Base-by-base conservation (phyloP, 2,329 filamentous ascomycete genomes). In the Botrytis porri region DNA sequence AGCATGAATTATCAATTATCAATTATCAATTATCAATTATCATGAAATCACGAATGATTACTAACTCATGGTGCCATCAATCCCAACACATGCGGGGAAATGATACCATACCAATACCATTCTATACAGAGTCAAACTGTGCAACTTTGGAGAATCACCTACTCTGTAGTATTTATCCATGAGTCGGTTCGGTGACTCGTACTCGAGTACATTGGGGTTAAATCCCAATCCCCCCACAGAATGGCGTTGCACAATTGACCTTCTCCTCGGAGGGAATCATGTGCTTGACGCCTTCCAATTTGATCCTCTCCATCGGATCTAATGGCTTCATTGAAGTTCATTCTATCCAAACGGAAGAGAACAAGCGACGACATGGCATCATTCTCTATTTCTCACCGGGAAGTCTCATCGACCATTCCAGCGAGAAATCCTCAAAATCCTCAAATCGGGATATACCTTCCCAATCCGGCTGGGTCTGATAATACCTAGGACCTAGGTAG, bases 251-350 rank as follows among this genome's bases (percentile, higher is more conserved):
- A 64, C 41, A 43, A 59, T 69, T 54, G 3, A 10, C 35, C 57
- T 65, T 71, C 69, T 71, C 69, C 69, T 65, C 69, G 60, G 69
- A 64, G 59, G 16, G 16, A n/a, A 29, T 71, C 60, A 71, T 71
- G 43, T 71, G 69, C 60, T 57, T 4, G 37, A 61, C 29, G 43
- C 59, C 59, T 63, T 57, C n/a, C 25, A 25, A 48, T 32, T 25
- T 32, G 32, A 66, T 66, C 32, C 64, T 39, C n/a, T 22, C 18
- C 48, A 51, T 66, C 7, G 64, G 45, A 4, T 39, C 32, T 29
- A 4, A 4, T 54, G 22, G 25, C 64, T 66, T 66, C 45, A 29
- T 39, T n/a, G n/a, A n/a, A n/a, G n/a, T n/a, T n/a, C n/a, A n/a
- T n/a, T n/a, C 14, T 8, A 54, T 39, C 25, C 22, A 54, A 37